Evolutionary conservation across 2,329 filamentous ascomycete genomes (phyloP).

Genomic region (Geosmithia flava): DNA sequence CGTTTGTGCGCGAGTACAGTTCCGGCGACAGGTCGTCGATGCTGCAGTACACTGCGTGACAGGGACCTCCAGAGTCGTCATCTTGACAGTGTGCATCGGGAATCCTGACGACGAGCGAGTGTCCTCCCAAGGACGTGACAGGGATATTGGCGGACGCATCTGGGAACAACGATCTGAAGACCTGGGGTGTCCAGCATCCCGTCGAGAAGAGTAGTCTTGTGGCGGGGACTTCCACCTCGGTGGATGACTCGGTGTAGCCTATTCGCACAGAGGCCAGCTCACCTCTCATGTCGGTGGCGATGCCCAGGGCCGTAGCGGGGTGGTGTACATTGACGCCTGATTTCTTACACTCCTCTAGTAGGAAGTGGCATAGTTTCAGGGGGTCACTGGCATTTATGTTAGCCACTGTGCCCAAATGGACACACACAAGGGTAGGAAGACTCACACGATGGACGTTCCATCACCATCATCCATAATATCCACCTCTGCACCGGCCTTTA

Average conservation of each 20-base stretch:
- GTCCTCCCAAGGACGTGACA: slow-evolving; percentile 46
- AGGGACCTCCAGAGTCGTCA: slow-evolving; percentile 18
- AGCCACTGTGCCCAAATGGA: not conserved
- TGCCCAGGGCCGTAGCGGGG: slow-evolving; percentile 41
- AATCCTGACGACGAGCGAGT: slow-evolving; percentile 56
- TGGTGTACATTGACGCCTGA: slow-evolving; percentile 55
- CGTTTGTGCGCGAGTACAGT: slow-evolving; percentile 53
- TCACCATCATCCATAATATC: slow-evolving; percentile 49
- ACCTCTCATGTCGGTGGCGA: slow-evolving; percentile 36
- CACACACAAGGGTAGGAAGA: slow-evolving; percentile 6
- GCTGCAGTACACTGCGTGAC: slow-evolving; percentile 58
- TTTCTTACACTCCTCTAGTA: slow-evolving; percentile 43
- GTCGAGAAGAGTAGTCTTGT: slow-evolving; percentile 53
- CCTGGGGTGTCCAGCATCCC: slow-evolving; percentile 57
- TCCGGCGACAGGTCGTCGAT: slow-evolving; percentile 55
- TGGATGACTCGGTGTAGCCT: slow-evolving; percentile 25
- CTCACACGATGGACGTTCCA: slow-evolving; percentile 53
- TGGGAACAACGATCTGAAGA: slow-evolving; percentile 56
- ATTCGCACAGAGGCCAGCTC: slow-evolving; percentile 40
- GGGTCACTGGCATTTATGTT: slow-evolving; percentile 42
- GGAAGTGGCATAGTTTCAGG: slow-evolving; percentile 48
- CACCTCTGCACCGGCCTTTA: slow-evolving; percentile 36
- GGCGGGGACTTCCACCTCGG: slow-evolving; percentile 44
- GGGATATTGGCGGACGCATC: slow-evolving; percentile 37
- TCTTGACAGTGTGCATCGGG: slow-evolving; percentile 29